These are phyloP conservation scores for Pleurotus platypus DNA, from an alignment of 768 basidiomycete genomes.

Conservation along the genomic window DNA sequence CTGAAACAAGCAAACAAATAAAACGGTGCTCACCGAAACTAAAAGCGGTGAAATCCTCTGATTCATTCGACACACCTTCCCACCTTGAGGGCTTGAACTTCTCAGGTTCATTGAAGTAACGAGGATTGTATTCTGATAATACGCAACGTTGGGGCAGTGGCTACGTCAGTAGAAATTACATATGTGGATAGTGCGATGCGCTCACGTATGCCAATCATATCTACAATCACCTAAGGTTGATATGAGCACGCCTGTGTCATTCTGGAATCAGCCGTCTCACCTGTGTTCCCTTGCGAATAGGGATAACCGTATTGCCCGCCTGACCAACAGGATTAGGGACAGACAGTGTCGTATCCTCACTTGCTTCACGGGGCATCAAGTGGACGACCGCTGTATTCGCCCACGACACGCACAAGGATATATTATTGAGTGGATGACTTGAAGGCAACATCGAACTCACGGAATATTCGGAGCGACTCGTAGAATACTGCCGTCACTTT, in stretches of 20 bases:
- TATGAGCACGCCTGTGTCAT: not conserved
- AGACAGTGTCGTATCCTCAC: constrained; percentile 36
- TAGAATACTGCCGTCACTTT: constrained; percentile 43
- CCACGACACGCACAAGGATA: too few relatives aligned
- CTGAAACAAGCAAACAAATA: not conserved
- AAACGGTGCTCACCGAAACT: constrained; percentile 14
- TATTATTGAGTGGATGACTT: too few relatives aligned
- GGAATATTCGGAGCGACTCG: constrained; percentile 42
- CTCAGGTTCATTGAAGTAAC: constrained; percentile 24
- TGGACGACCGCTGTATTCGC: constrained; percentile 30
- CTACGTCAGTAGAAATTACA: not conserved
- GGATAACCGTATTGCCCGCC: constrained; percentile 31
- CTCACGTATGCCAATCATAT: constrained; percentile 49
- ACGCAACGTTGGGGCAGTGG: not conserved
- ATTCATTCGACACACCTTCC: constrained; percentile 20
- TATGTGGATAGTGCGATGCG: constrained; percentile 11
- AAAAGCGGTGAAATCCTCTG: constrained; percentile 17
- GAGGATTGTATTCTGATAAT: constrained; percentile 24
- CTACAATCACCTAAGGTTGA: constrained; percentile 32
- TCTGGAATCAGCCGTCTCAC: constrained; percentile 14
- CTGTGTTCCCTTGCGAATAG: constrained; percentile 36
- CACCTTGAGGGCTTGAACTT: constrained; percentile 29
- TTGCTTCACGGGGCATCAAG: constrained; percentile 38
- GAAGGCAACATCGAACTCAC: constrained; percentile 23
- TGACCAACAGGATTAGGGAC: constrained; percentile 36